Percentiles rank a stretch among this genome's conserved stretches.
These are phyloP conservation scores for Candida glucosophila DNA, from an alignment of 1,139 yeast species.

Conservation along the genomic window DNA sequence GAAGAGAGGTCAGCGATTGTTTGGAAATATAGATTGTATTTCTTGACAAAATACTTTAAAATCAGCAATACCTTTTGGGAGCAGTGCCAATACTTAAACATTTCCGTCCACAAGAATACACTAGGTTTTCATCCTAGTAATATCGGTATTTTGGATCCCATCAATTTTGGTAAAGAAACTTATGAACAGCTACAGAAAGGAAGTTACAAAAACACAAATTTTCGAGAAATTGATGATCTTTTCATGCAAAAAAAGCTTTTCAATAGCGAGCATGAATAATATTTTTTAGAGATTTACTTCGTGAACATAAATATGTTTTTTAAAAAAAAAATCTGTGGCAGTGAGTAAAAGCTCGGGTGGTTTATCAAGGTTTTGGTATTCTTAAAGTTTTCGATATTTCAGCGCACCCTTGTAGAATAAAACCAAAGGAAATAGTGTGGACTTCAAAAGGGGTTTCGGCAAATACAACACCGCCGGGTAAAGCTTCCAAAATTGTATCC, in stretches of 20 bases:
- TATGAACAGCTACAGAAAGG: conserved; percentile 21
- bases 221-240: conserved; percentile 11
- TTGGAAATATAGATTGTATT: conserved; percentile 13
- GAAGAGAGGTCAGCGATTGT: conserved; percentile 5
- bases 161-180: conserved; percentile 19
- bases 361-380: conserved; percentile 70
- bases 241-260: too few relatives aligned
- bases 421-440: conserved; percentile 61
- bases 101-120: conserved; percentile 24
- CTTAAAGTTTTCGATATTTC: conserved; percentile 86
- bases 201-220: conserved; percentile 14
- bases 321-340: too few relatives aligned
- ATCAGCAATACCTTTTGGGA: conserved; percentile 36
- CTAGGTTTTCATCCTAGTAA: conserved; percentile 16
- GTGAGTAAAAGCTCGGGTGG: too few relatives aligned
- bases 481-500: conserved; percentile 33
- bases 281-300: too few relatives aligned
- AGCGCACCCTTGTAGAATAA: conserved; percentile 76
- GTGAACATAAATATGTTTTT: too few relatives aligned
- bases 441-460: conserved; percentile 54
- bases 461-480: conserved; percentile 62
- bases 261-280: too few relatives aligned
- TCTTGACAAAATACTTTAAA: conserved; percentile 10
- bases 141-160: conserved; percentile 35
- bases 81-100: conserved; percentile 20